Base-by-base conservation (phyloP, 2,329 filamentous ascomycete genomes). In the Lomentospora prolificans region DNA sequence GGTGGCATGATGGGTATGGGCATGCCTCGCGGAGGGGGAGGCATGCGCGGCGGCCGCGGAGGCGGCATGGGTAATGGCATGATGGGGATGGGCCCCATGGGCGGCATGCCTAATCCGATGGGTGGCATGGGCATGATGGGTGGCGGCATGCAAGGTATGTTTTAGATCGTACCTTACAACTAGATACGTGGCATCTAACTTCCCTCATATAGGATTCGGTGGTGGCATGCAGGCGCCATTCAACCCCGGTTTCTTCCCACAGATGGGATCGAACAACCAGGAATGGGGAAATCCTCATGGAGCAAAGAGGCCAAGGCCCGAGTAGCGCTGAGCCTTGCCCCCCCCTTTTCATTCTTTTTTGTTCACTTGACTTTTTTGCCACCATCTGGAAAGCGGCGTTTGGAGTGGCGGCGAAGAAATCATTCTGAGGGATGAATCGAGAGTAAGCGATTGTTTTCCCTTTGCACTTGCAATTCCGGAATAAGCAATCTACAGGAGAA, bases 221-320 rank as follows among this genome's bases (percentile, higher is more conserved):
- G 53, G 53, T 24, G 53, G 53, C 41, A 84, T 85, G 73, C 81
- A 81, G 64, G 77, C 79, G 55, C 81, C 84, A 64, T 92, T 90
- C 71, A 88, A 86, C 65, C 81, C 85, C 36, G 82, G 77, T 57
- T 90, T 90, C 72, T 92, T 90, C 68, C 74, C 76, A 51, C 72
- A 67, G 57, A 71, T 76, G 61, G 70, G 69, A 51, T 70, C 70
- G 41, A 73, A 70, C 51, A 72, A 70, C 56, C 71, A 83, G 57
- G 84, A 85, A 56, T 83, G 82, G 70, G 88, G 87, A 76, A 92
- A 92, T 64, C 89, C 89, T 4, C 89, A 92, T 62, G 87, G 87
- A 28, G 84, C 85, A 3, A 94, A 94, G 73, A 78, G 89, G 61
- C 85, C 87, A 61, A 80, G 89, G 60, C 87, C 87, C 58, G 89